Evolutionary conservation across 2,329 filamentous ascomycete species (phyloP).

Genomic region (Akanthomyces muscarius): DNA sequence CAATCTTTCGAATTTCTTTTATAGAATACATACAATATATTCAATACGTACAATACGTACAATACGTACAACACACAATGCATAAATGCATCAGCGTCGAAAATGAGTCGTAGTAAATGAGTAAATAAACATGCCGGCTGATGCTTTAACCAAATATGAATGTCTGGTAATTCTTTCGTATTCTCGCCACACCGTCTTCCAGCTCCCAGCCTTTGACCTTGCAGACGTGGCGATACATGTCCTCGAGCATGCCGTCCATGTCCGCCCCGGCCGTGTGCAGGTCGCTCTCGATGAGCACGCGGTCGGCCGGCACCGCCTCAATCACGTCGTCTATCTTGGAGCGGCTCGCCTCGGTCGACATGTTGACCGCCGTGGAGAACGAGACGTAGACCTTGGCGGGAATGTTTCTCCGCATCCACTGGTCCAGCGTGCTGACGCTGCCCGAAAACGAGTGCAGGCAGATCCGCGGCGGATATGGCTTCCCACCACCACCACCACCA

Average conservation of each 20-base stretch:
- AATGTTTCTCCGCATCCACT: slow-evolving; percentile 69
- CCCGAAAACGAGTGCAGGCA: slow-evolving; percentile 95
- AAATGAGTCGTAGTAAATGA: too few species aligned
- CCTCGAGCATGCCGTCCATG: slow-evolving; percentile 76
- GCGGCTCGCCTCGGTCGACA: slow-evolving; percentile 48
- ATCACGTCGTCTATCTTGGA: slow-evolving; percentile 61
- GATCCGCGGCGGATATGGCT: slow-evolving; percentile 78
- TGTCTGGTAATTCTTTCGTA: slow-evolving; percentile 71
- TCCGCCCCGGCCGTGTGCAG: slow-evolving; percentile 73
- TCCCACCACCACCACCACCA: slow-evolving; percentile 24
- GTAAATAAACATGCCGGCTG: too few species aligned
- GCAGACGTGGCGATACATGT: slow-evolving; percentile 74
- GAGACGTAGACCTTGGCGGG: slow-evolving; percentile 82
- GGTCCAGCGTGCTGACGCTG: slow-evolving; percentile 66
- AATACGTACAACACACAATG: not conserved
- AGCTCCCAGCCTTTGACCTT: slow-evolving; percentile 72
- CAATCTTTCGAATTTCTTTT: not conserved
- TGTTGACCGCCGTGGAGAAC: slow-evolving; percentile 81
- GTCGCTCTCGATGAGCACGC: slow-evolving; percentile 85
- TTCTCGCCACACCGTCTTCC: slow-evolving; percentile 61
- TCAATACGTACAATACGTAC: not conserved
- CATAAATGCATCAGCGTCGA: not conserved
- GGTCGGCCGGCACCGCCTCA: slow-evolving; percentile 68
- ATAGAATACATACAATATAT: not conserved
- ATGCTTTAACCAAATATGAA: slow-evolving; percentile 64